Conservation (phyloP, 2,329 filamentous ascomycete genomes). For the Thelonectria blattea region DNA sequence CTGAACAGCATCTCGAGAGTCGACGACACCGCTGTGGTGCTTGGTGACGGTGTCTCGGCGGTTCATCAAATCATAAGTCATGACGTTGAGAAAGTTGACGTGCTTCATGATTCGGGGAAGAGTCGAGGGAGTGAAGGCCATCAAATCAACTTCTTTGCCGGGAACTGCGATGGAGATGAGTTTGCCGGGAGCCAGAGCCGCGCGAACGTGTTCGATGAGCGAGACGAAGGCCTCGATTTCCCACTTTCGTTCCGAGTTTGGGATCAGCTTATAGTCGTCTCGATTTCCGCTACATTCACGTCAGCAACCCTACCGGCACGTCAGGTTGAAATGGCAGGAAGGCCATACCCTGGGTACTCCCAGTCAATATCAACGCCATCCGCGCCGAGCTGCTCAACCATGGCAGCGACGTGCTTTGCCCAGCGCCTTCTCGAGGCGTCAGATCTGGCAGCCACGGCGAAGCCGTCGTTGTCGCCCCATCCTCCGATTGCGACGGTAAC, state of each 20-base stretch:
- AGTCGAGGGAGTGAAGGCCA: conserved; percentile 66
- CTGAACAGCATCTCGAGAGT: conserved; percentile 60
- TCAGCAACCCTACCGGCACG: not conserved
- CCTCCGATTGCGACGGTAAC: conserved; percentile 76
- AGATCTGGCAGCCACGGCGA: conserved; percentile 61
- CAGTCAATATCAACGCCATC: conserved; percentile 72
- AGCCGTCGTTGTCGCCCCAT: conserved; percentile 73
- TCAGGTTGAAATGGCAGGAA: not conserved
- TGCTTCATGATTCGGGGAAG: conserved; percentile 62
- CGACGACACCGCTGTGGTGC: conserved; percentile 69
- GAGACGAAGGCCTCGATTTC: conserved; percentile 70
- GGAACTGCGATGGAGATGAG: conserved; percentile 73
- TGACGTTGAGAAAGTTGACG: conserved; percentile 71
- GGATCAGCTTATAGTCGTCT: conserved; percentile 69
- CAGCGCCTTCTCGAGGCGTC: conserved; percentile 61
- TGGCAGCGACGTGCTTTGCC: conserved; percentile 66
- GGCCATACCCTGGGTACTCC: conserved; percentile 61
- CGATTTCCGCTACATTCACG: conserved; percentile 62
- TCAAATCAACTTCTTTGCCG: conserved; percentile 67
- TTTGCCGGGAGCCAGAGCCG: conserved; percentile 61
- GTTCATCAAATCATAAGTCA: conserved; percentile 76
- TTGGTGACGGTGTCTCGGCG: conserved; percentile 67
- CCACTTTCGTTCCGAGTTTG: conserved; percentile 64
- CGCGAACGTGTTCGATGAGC: conserved; percentile 64
- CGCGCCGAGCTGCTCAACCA: conserved; percentile 66